phyloP scores from a whole-genome alignment of 1,284 basidiomycete genomes.

The Ceratobasidium sp. region DNA sequence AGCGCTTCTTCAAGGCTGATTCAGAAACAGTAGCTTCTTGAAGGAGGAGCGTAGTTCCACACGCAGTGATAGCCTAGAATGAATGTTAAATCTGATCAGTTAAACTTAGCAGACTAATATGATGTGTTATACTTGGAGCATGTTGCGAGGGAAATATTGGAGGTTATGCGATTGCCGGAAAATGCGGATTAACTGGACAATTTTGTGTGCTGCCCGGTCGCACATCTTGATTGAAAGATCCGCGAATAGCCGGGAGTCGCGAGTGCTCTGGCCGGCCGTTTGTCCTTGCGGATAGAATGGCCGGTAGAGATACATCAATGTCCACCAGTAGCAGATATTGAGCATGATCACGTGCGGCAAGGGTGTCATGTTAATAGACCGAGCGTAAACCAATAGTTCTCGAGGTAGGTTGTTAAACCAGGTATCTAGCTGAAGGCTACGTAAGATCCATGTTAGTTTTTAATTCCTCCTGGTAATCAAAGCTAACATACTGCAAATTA shows the following conservation, averaged over 20 bases:
- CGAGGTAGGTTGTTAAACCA: conserved; percentile 34
- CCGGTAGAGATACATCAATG: conserved; percentile 20
- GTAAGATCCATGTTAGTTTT: no score
- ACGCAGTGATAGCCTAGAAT: conserved; percentile 17
- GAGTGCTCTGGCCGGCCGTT: not conserved
- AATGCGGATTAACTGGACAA: conserved; percentile 9
- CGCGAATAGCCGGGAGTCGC: conserved; percentile 11
- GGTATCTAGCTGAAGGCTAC: conserved; percentile 37
- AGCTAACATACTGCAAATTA: conserved; percentile 3
- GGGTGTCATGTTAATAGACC: not conserved
- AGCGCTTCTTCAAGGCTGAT: conserved; percentile 32
- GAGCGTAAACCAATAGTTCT: not conserved
- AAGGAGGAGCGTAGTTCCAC: conserved; percentile 26
- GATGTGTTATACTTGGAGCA: conserved; percentile 25
- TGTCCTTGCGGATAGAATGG: conserved; percentile 7
- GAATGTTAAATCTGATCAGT: no score
- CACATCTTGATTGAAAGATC: conserved; percentile 34
- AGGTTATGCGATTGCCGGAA: conserved; percentile 13
- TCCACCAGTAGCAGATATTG: conserved; percentile 38
- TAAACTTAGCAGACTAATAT: no score
- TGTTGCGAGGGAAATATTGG: conserved; percentile 36
- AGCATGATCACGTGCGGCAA: conserved; percentile 26
- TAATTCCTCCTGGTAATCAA: no score
- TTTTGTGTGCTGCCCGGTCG: conserved; percentile 27
- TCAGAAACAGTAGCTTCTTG: conserved; percentile 33